Conservation (phyloP, 2,329 filamentous ascomycete species). For the Penicillium hesseltinei region DNA sequence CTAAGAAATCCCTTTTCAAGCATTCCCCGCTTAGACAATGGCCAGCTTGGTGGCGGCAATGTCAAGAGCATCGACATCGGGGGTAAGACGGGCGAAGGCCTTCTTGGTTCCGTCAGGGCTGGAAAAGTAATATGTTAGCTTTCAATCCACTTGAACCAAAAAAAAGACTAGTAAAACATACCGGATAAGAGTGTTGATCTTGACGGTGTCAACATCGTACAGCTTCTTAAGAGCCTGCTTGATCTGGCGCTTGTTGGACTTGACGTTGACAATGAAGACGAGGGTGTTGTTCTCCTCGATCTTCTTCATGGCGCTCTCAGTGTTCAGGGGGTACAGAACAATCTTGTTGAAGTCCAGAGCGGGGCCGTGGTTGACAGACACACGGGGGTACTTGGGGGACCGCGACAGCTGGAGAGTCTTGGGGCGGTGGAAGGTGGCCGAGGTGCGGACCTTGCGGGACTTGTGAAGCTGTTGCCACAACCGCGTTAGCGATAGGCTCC, state of each 20-base stretch:
- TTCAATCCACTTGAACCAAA: conserved; percentile 8
- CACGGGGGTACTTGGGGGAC: conserved; percentile 93
- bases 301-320: conserved; percentile 99
- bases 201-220: conserved; percentile 96
- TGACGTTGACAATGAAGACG: conserved; percentile 93
- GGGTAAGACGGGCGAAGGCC: conserved; percentile 92
- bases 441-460: conserved; percentile 86
- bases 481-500: conserved; percentile 14
- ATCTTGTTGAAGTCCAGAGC: conserved; percentile 97
- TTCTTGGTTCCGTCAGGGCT: conserved; percentile 98
- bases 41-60: conserved; percentile 98
- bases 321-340: conserved; percentile 98
- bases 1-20: conserved; percentile 39
- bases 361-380: conserved; percentile 83
- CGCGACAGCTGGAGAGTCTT: conserved; percentile 94
- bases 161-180: conserved; percentile 41
- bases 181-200: conserved; percentile 99
- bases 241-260: conserved; percentile 99
- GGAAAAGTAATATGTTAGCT: neutral
- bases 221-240: conserved; percentile 98
- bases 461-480: conserved; percentile 65
- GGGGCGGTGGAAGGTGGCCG: conserved; percentile 94
- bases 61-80: conserved; percentile 97
- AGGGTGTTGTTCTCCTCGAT: conserved; percentile 99
- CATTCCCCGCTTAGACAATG: conserved; percentile 71